Conservation (phyloP, 495 filamentous ascomycete species). For the Delitschia confertaspora region DNA sequence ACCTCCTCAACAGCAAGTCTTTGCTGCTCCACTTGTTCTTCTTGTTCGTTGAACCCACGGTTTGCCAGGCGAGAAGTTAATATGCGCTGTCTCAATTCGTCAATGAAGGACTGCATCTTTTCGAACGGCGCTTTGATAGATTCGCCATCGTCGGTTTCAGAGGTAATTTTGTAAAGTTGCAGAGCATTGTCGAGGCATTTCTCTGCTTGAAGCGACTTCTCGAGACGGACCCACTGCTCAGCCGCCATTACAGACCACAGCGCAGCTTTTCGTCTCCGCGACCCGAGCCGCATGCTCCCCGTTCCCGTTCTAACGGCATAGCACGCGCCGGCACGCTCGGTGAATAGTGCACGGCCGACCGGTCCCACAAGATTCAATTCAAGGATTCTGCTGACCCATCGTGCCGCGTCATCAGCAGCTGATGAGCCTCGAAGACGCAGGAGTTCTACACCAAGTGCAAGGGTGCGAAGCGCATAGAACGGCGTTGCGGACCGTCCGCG, state of each 20-base stretch:
- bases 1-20: constrained; percentile 21
- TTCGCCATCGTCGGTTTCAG: constrained; percentile 1
- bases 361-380: constrained; percentile 66
- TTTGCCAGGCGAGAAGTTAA: constrained; percentile 4
- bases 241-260: constrained; percentile 82
- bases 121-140: constrained; percentile 45
- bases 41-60: constrained; percentile 5
- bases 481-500: constrained; percentile 55
- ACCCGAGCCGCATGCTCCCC: constrained; percentile 56
- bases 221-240: constrained; percentile 68
- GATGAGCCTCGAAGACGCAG: constrained; percentile 67
- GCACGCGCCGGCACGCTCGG: constrained; percentile 75
- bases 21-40: constrained; percentile 20
- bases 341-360: constrained; percentile 67
- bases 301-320: constrained; percentile 63
- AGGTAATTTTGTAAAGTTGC: constrained; percentile 51
- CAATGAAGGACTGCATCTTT: constrained; percentile 51
- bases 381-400: constrained; percentile 70
- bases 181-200: constrained; percentile 64
- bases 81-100: constrained; percentile 41
- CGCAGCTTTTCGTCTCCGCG: constrained; percentile 69
- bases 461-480: constrained; percentile 67
- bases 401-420: constrained; percentile 76
- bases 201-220: constrained; percentile 60
- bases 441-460: constrained; percentile 70